Evolutionary conservation across 139 green algal genomes (phyloP).

Genomic region (Chlorella sp.): DNA sequence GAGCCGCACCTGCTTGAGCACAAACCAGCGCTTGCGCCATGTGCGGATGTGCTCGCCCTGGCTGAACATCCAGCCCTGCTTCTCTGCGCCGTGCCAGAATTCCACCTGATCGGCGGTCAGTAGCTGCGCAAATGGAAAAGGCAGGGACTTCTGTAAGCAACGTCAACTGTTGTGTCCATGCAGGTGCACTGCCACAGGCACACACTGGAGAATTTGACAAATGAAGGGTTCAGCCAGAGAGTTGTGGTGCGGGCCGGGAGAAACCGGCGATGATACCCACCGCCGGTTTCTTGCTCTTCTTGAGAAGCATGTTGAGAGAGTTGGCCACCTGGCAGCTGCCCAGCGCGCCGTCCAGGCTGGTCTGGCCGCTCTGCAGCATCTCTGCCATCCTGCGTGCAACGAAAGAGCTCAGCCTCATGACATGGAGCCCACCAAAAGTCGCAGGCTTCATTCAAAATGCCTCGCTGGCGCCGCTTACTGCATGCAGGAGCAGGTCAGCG

Average conservation of each 20-base stretch:
- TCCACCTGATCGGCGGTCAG: conserved; percentile 82
- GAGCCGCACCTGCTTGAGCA: conserved; percentile 79
- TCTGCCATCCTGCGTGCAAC: conserved; percentile 69
- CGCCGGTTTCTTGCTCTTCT: conserved; percentile 35
- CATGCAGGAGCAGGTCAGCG: conserved; percentile 87
- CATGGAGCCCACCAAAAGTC: background rate
- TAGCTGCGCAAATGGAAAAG: conserved; percentile 42
- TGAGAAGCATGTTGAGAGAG: conserved; percentile 56
- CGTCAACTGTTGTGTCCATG: background rate
- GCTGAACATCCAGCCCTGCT: conserved; percentile 86
- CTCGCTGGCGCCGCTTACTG: conserved; percentile 50
- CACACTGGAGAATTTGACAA: too few species aligned
- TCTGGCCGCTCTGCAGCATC: conserved; percentile 71
- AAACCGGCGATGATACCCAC: background rate
- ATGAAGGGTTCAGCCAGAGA: too few species aligned
- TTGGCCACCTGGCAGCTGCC: conserved; percentile 60
- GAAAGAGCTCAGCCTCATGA: too few species aligned
- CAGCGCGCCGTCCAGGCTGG: conserved; percentile 33
- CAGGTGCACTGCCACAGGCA: background rate
- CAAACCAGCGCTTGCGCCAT: conserved; percentile 91
- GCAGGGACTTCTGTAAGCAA: background rate
- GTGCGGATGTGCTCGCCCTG: conserved; percentile 87
- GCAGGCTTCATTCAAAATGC: too few species aligned
- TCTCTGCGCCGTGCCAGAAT: conserved; percentile 85
- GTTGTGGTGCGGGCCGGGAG: background rate